Evolutionary conservation across 345 rosid species (phyloP).

Genomic region (Euphorbia tirucalli): DNA sequence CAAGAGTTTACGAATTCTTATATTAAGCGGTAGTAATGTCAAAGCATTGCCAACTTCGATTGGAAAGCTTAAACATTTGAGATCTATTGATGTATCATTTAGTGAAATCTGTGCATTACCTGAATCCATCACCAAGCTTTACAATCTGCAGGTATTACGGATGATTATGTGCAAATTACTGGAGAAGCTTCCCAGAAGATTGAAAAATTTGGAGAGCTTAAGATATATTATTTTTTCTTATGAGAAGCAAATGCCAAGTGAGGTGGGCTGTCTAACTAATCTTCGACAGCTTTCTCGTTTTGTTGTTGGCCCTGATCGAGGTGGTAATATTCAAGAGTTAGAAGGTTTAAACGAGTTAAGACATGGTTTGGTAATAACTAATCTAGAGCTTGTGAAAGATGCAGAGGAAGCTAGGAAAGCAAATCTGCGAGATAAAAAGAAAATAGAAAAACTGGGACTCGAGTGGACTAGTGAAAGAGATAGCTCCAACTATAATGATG

Average conservation of each 20-base stretch:
- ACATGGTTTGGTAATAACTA: neutral
- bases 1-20: neutral
- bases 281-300: neutral
- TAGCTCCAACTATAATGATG: neutral
- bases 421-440: neutral
- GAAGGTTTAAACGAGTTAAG: slow-evolving; percentile 5
- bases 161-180: neutral
- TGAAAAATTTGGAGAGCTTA: slow-evolving; percentile 2
- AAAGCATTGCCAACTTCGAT: slow-evolving; percentile 16
- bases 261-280: neutral
- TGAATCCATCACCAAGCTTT: slow-evolving; percentile 16
- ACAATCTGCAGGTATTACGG: slow-evolving; percentile 20
- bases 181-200: neutral
- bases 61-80: slow-evolving; percentile 18
- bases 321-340: neutral
- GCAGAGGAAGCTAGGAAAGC: slow-evolving; percentile 20
- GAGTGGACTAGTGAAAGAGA: neutral
- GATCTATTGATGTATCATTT: slow-evolving; percentile 21
- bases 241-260: slow-evolving; percentile 7
- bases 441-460: neutral
- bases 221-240: neutral
- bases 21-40: neutral
- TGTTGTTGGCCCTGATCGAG: neutral
- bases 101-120: neutral
- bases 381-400: slow-evolving; percentile 12